These are phyloP conservation scores for Brassica balearica DNA, from an alignment of 441 rosid species.

Conservation along the genomic window DNA sequence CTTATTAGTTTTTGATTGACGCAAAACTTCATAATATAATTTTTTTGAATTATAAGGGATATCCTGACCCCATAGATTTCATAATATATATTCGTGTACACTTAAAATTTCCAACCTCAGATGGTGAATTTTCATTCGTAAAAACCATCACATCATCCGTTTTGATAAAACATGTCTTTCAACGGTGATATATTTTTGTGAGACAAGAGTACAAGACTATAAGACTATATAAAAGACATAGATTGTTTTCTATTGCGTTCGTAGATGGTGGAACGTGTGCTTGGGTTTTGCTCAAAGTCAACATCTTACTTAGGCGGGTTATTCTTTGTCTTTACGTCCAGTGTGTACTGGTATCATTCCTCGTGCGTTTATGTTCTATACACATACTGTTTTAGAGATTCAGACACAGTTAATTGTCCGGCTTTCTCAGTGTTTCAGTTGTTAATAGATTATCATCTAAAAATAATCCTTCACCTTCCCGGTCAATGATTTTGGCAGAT, in stretches of 20 bases:
- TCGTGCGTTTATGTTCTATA: background rate
- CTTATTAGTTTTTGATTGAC: background rate
- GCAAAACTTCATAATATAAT: background rate
- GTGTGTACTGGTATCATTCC: background rate
- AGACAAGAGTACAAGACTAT: too few species aligned
- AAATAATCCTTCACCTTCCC: background rate
- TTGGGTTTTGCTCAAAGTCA: background rate
- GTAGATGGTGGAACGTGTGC: background rate
- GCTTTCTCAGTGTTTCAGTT: constrained; percentile 3
- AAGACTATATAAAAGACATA: too few species aligned
- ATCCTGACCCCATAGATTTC: background rate
- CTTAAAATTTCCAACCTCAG: background rate
- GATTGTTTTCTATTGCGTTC: background rate
- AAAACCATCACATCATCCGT: background rate
- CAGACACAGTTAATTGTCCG: background rate
- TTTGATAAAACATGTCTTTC: background rate
- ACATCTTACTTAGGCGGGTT: background rate
- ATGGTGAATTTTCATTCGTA: background rate
- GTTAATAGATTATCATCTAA: background rate
- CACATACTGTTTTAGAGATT: background rate
- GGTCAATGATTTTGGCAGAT: background rate
- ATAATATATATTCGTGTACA: background rate
- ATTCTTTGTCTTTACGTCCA: background rate
- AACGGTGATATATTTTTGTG: too few species aligned
- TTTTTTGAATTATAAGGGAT: too few species aligned